Base-by-base conservation (phyloP, 2,329 filamentous ascomycete species). In the Huntiella savannae region DNA sequence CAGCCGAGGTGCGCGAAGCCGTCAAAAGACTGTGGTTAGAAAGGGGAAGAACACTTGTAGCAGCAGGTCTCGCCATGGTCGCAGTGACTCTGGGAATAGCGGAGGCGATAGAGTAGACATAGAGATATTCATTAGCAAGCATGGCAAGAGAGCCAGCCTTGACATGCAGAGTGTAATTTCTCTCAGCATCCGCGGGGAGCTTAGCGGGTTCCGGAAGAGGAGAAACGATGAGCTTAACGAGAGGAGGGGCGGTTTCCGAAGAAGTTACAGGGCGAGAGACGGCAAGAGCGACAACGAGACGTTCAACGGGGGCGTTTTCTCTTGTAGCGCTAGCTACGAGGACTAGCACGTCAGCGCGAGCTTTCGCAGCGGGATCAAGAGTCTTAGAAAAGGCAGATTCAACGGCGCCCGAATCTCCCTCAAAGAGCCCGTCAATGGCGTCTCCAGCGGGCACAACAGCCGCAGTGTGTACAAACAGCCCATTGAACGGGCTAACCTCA, bases 1-100 rank as follows among this genome's bases (percentile, higher is more conserved):
- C 68, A 36, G 81, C 69, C 0, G 68, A 65, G 7, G 66, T 61
- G 0, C 66, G 54, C 0, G 75, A 76, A n/a, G 73, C 66, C 1
- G 74, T 69, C 39, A 87, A 65, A 1, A 83, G 59, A 4, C 79
- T 74, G 5, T 79, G 75, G 48, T 71, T 72, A 5, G 79, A 82
- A 0, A 86, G 62, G 5, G 77, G 70, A 5, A 79, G 56, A 54
- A 84, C 82, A 2, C 78, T 79, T 15, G 66, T 64, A 2, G 75
- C 64, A 1, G 63, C 67, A 4, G 68, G 60, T 36, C 71, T 62
- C 4, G 66, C 60, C 19, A 79, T 62, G 11, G 61, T 64, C 11
- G 76, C 75, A 47, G 69, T 67, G 19, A 77, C 58, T 52, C 70
- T 76, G 0, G 79, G 79, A 5, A 79, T 63, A 12, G 72, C 72